These are phyloP conservation scores for Pouteria campechiana DNA, from an alignment of 179 eudicot species.

Conservation along the genomic window DNA sequence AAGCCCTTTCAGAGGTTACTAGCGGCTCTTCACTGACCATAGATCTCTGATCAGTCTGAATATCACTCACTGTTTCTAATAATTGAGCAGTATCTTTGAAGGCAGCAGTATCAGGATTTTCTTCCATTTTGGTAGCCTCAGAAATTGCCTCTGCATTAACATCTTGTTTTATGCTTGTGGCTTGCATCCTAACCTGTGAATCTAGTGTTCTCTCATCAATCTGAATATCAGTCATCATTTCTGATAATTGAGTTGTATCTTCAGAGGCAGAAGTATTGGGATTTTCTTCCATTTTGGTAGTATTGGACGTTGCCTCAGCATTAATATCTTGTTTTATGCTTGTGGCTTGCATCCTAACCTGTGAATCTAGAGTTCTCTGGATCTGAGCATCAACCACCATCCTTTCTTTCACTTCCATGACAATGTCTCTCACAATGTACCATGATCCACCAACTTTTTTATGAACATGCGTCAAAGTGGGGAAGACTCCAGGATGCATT, in stretches of 20 bases:
- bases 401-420: constrained; percentile 1
- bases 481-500: constrained; percentile 6
- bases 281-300: too few relatives aligned
- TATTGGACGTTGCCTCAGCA: too few relatives aligned
- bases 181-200: too few relatives aligned
- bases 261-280: too few relatives aligned
- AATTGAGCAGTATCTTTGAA: neutral
- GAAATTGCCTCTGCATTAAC: too few relatives aligned
- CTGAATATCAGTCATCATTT: too few relatives aligned
- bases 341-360: too few relatives aligned
- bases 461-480: constrained; percentile 1
- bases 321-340: too few relatives aligned
- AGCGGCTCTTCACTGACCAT: neutral
- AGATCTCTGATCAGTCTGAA: neutral
- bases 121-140: neutral
- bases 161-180: too few relatives aligned
- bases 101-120: neutral
- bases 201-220: too few relatives aligned
- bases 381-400: constrained; percentile 3
- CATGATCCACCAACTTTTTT: constrained; percentile 9
- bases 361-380: too few relatives aligned
- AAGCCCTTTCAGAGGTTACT: neutral
- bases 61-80: neutral
- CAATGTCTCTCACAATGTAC: constrained; percentile 6
- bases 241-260: too few relatives aligned